Evolutionary conservation across 179 eudicot species (phyloP), one percentile per base, ranked within the genome.

Genomic region (Beta corolliflora): DNA sequence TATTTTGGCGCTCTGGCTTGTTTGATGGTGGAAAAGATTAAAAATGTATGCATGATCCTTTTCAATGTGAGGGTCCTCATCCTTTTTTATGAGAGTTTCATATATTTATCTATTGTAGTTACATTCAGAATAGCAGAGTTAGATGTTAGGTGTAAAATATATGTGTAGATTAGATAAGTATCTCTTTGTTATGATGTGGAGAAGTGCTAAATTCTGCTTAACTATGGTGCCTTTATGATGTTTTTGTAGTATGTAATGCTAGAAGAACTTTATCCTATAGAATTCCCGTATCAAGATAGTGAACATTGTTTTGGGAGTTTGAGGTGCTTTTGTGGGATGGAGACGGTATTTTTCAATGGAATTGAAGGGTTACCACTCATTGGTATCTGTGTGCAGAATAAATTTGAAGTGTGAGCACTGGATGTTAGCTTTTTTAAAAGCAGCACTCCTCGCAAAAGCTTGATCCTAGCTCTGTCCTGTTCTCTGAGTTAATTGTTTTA

Each of bases 21-120:
- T 58, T 71, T 88, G 82, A 75, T 78, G 69, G 82, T 89, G 91
- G 91, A 80, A 83, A 89, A 85, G 69, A 84, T 93, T 53, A 93
- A 86, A 86, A 84, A 86, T 75, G 89, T 84, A 80, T 88, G 85
- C 89, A 86, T 48, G 69, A 75, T 58, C 61, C 77, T 85, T 61
- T 79, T 69, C 70, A 70, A 66, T 69, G 87, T 85, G 79, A 75
- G 87, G 41, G 74, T 78, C 46, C 41, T 75, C 70, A 69, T 68
- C 12, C 25, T 48, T 58, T 58, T 15, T 73, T 36, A 45, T n/a
- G 18, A 74, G 23, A 63, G 68, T 63, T 50, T 53, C 46, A 41
- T 36, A 45, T 74, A 13, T 18, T 66, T 13, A 55, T 13, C 9
- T 46, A 7, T 65, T 5, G 56, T 75, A 9, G 64, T 44, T 56